Base-by-base conservation (phyloP, 148 eudicot genomes). In the Cornus suecica region DNA sequence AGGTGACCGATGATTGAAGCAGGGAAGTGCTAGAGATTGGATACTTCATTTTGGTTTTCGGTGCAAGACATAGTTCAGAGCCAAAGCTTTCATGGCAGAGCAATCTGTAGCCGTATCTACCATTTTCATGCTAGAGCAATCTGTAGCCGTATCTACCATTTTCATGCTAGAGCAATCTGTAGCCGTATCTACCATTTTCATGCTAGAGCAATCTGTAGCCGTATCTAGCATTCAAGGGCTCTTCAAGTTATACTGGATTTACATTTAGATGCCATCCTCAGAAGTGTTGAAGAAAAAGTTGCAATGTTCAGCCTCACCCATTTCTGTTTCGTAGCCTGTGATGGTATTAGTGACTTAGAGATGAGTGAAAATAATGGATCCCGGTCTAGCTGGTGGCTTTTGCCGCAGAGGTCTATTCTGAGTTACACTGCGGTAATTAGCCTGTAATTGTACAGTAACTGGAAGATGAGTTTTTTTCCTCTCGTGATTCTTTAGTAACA, bases 1-100 rank as follows among this genome's bases (percentile, higher is more conserved):
- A 65, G 73, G 77, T 79, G 67, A 28, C 37, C 10, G 66, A 61
- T 54, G n/a, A 75, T 27, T 10, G 28, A n/a, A 71, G 61, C 32
- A 56, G 18, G 56, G 96, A 80, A 72, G 69, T 69, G 34, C 80
- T 72, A 65, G 85, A 84, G 78, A 41, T 37, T 8, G 86, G 81
- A 71, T 85, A 69, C 61, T 3, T 22, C 5, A 26, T 42, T 67
- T 48, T 56, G 67, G 34, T 64, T 65, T 41, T 63, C 2, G 31
- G 52, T 73, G 52, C 14, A 9, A 34, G 16, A 34, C 45, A 24
- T 60, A 34, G 31, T 16, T 60, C 23, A 0, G 10, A 24, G 26
- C 27, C 23, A 23, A 30, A n/a, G n/a, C 26, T 61, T 60, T 34
- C 29, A 11, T 61, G 22, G 66, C 52, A 25, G 52, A 23, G 51